These are phyloP conservation scores for Dichomitus squalens DNA, from an alignment of 1,284 basidiomycete species.

Conservation along the genomic window DNA sequence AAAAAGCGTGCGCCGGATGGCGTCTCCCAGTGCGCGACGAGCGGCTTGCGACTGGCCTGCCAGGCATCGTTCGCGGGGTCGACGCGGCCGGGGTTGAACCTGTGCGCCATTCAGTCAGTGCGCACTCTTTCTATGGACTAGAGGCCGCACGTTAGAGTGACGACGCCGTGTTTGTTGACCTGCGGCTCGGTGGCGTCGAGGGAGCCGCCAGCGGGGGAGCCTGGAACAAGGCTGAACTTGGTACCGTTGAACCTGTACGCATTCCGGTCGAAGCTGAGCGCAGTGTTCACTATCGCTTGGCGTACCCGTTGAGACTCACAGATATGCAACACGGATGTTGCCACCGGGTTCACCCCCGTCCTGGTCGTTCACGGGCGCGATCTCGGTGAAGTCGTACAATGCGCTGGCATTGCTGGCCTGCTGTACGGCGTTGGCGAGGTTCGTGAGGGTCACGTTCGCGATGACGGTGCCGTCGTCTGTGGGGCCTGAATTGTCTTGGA, in stretches of 20 bases:
- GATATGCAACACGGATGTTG: slow-evolving; percentile 61
- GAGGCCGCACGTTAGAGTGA: slow-evolving; percentile 47
- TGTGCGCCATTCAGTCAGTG: slow-evolving; percentile 22
- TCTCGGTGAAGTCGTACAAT: slow-evolving; percentile 49
- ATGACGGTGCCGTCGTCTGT: slow-evolving; percentile 55
- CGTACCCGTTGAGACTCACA: slow-evolving; percentile 36
- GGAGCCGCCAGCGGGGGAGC: slow-evolving; percentile 49
- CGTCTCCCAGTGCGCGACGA: slow-evolving; percentile 59
- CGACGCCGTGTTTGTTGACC: slow-evolving; percentile 36
- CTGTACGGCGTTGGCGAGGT: slow-evolving; percentile 51
- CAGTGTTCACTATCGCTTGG: neutral
- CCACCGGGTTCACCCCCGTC: slow-evolving; percentile 66
- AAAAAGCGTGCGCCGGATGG: slow-evolving; percentile 47
- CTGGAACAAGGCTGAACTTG: slow-evolving; percentile 51
- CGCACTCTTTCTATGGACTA: neutral
- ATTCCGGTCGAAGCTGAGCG: neutral
- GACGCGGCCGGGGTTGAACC: slow-evolving; percentile 65
- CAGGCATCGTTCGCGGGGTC: slow-evolving; percentile 61
- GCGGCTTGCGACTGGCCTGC: slow-evolving; percentile 57
- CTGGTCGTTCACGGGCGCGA: slow-evolving; percentile 51
- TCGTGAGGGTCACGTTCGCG: slow-evolving; percentile 55
- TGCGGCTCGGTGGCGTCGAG: slow-evolving; percentile 48
- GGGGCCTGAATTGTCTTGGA: slow-evolving; percentile 62
- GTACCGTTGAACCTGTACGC: slow-evolving; percentile 47
- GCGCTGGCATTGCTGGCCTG: slow-evolving; percentile 37